Base-by-base conservation (phyloP, 108 stramenopile genomes). In the Seminavis robusta region DNA sequence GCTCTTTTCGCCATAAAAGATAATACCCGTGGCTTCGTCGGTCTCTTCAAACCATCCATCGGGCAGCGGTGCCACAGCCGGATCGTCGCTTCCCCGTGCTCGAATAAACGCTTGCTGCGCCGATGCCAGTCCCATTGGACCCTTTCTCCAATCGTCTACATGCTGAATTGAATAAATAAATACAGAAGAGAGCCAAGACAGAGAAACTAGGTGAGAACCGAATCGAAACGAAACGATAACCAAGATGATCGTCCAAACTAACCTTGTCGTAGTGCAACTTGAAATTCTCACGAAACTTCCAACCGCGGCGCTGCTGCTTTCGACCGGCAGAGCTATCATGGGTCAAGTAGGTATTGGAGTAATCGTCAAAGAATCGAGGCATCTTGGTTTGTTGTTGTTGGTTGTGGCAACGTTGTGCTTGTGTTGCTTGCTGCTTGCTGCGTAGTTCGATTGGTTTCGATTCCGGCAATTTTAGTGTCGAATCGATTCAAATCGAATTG, bases 351-450 rank as follows among this genome's bases (percentile, higher is more conserved):
- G 88, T 88, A 63, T 86, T 88, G 58, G 81, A 83, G 52, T 94
- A 94, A 60, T 94, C 92, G 65, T 94, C 92, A 70, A 88, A 94
- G 74, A 94, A 94, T 13, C 92, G 80, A 24, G 92, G 92, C 92
- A 94, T 94, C 26, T 20, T 56, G 44, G 44, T 7, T 21, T 42
- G 21, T 37, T n/a, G n/a, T n/a, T n/a, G n/a, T n/a, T n/a, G n/a
- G n/a, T n/a, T n/a, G n/a, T n/a, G n/a, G n/a, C n/a, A n/a, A n/a
- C n/a, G n/a, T n/a, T n/a, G n/a, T n/a, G n/a, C n/a, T n/a, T n/a
- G n/a, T n/a, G n/a, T n/a, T n/a, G n/a, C n/a, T n/a, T n/a, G n/a
- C n/a, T n/a, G n/a, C n/a, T n/a, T n/a, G n/a, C n/a, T n/a, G n/a
- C n/a, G n/a, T n/a, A n/a, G n/a, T n/a, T n/a, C n/a, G n/a, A n/a